Conservation (phyloP, 805 yeast genomes). For the Schizosaccharomyces osmophilus region DNA sequence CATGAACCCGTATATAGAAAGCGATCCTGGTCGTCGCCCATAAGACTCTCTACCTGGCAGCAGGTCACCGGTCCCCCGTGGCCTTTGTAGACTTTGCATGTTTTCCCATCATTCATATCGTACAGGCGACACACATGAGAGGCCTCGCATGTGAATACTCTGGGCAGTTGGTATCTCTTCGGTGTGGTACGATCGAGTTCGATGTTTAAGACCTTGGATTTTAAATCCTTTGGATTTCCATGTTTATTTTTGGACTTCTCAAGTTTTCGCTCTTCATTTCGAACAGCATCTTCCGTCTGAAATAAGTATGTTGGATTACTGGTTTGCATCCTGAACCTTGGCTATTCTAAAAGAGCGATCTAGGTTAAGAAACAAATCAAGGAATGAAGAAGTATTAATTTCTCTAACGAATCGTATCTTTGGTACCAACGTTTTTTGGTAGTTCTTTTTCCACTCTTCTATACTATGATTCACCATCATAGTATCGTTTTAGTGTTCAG, state of each 20-base stretch:
- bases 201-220: neutral
- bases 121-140: neutral
- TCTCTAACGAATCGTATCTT: too few relatives aligned
- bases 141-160: neutral
- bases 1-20: neutral
- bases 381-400: too few relatives aligned
- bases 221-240: neutral
- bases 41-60: neutral
- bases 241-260: neutral
- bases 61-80: neutral
- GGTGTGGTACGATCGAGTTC: neutral
- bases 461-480: too few relatives aligned
- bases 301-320: neutral
- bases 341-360: too few relatives aligned
- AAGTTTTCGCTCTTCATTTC: neutral
- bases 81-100: neutral
- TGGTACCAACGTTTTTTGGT: too few relatives aligned
- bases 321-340: neutral
- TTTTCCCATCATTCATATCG: neutral
- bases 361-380: too few relatives aligned
- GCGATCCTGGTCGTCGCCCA: neutral
- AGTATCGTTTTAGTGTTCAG: too few relatives aligned
- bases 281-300: neutral
- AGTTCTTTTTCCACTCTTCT: too few relatives aligned
- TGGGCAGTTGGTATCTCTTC: neutral